Evolutionary conservation across 106 monocot species (phyloP).

Genomic region (Chionographis japonica): DNA sequence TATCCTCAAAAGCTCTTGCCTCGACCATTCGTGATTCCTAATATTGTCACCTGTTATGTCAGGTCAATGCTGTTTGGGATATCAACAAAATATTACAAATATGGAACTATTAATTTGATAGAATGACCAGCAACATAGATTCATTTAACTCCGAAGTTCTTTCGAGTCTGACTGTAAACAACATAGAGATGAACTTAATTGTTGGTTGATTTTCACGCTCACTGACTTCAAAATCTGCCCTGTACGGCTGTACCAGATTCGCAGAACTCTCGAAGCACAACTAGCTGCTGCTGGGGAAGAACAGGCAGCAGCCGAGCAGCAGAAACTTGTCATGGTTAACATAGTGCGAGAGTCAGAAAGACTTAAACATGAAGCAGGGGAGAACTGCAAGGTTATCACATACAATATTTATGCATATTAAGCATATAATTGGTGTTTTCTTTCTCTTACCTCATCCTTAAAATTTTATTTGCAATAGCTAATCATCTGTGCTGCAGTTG

Average conservation of each 20-base stretch:
- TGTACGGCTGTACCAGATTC: conserved; percentile 34
- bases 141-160: too few species aligned
- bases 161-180: too few species aligned
- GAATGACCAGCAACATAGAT: too few species aligned
- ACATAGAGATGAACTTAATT: too few species aligned
- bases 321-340: conserved; percentile 48
- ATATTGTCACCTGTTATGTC: too few species aligned
- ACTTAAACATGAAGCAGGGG: conserved; percentile 55
- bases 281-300: conserved; percentile 46
- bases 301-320: conserved; percentile 44
- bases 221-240: background rate
- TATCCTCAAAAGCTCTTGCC: too few species aligned
- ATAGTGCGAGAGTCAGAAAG: conserved; percentile 56
- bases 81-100: too few species aligned
- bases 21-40: too few species aligned
- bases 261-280: conserved; percentile 45
- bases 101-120: too few species aligned
- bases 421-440: background rate
- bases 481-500: conserved; percentile 41
- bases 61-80: too few species aligned
- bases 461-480: background rate
- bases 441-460: background rate
- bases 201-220: too few species aligned
- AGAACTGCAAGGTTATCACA: conserved; percentile 68
- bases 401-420: background rate